Conservation (phyloP, 805 yeast species). For the Tetrapisispora taiwanensis region DNA sequence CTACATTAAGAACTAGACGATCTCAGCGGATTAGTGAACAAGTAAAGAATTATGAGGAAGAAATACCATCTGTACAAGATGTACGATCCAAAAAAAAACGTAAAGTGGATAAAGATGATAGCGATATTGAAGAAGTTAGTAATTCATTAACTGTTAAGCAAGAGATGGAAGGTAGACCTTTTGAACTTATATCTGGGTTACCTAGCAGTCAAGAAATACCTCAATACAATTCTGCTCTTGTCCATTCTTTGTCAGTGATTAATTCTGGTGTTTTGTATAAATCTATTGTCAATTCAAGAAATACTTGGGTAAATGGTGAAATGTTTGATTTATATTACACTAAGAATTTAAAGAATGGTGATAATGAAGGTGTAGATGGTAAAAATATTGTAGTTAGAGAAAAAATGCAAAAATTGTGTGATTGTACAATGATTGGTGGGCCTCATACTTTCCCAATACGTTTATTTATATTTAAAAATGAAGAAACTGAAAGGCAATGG, state of each 20-base stretch:
- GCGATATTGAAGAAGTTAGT: not conserved
- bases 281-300: slow-evolving; percentile 65
- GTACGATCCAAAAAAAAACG: slow-evolving; percentile 1
- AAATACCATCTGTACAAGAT: not conserved
- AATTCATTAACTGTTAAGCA: not conserved
- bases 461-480: slow-evolving; percentile 78
- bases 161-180: slow-evolving; percentile 37
- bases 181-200: slow-evolving; percentile 50
- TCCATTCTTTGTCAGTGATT: slow-evolving; percentile 55
- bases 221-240: slow-evolving; percentile 40
- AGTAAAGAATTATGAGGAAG: not conserved
- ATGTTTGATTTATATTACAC: slow-evolving; percentile 79
- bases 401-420: slow-evolving; percentile 80
- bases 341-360: slow-evolving; percentile 39
- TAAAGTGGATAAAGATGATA: not conserved
- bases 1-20: not conserved
- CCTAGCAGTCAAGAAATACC: slow-evolving; percentile 63
- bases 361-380: slow-evolving; percentile 24
- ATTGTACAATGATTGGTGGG: slow-evolving; percentile 61
- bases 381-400: slow-evolving; percentile 39
- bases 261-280: slow-evolving; percentile 66
- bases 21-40: not conserved
- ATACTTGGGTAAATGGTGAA: slow-evolving; percentile 50
- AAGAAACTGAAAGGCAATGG: slow-evolving; percentile 45
- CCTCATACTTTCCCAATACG: slow-evolving; percentile 76